Percentiles rank a stretch among this genome's conserved stretches.
Conservation (phyloP, 2,329 filamentous ascomycete species). For the Venturia asperata region DNA sequence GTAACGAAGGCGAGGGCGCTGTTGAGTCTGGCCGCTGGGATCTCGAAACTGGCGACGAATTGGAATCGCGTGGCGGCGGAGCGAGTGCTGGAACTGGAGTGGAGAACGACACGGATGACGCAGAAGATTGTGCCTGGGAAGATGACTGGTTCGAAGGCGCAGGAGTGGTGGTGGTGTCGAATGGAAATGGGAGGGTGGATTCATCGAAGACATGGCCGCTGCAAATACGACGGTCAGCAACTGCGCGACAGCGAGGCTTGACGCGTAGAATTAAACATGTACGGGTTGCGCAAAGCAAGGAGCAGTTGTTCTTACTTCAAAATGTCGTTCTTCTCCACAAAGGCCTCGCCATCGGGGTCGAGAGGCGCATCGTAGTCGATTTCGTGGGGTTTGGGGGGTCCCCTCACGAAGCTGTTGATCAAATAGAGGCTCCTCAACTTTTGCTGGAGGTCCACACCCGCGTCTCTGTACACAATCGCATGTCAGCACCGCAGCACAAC, state of each 20-base stretch:
- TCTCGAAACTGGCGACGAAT: not conserved
- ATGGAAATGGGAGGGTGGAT: constrained; percentile 14
- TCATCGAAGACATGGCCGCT: constrained; percentile 18
- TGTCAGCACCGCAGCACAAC: constrained; percentile 33
- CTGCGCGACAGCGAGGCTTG: constrained; percentile 2
- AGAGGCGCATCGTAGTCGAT: constrained; percentile 47
- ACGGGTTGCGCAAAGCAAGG: constrained; percentile 2
- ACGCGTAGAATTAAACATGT: constrained; percentile 5
- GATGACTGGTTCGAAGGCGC: not conserved
- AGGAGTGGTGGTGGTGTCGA: constrained; percentile 15
- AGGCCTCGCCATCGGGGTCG: constrained; percentile 44
- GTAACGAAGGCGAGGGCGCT: constrained; percentile 2
- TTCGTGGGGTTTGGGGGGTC: constrained; percentile 48
- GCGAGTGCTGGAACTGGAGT: not conserved
- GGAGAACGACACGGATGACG: not conserved
- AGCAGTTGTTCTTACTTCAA: constrained; percentile 43
- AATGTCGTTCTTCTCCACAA: constrained; percentile 52
- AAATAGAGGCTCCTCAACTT: constrained; percentile 83
- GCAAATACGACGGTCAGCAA: constrained; percentile 12
- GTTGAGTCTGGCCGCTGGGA: not conserved
- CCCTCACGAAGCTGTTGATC: constrained; percentile 51
- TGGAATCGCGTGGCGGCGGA: constrained; percentile 3
- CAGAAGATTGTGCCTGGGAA: not conserved
- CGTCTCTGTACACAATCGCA: constrained; percentile 23
- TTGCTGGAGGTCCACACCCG: constrained; percentile 60